phyloP scores from a whole-genome alignment of 192 early-diverging fungal species.

The Backusella tarrabulga region DNA sequence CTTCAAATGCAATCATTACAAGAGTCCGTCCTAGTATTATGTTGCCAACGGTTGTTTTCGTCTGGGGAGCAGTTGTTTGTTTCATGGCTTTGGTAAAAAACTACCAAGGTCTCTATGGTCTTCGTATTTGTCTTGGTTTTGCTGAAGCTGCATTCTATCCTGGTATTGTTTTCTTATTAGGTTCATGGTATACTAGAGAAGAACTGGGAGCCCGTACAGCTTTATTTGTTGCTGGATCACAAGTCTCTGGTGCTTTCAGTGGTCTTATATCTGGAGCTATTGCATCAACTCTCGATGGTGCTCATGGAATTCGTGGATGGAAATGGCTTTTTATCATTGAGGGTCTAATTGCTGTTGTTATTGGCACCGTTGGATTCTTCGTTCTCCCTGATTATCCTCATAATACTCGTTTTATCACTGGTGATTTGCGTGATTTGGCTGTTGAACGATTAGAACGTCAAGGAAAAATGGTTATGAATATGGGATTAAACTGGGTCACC shows the following conservation, averaged over 20 bases:
- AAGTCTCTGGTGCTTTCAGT: slow-evolving; percentile 24
- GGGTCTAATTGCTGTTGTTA: slow-evolving; percentile 47
- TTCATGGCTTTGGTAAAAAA: slow-evolving; percentile 28
- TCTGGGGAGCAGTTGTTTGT: slow-evolving; percentile 27
- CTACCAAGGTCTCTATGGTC: slow-evolving; percentile 29
- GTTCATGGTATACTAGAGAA: slow-evolving; percentile 38
- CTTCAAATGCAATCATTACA: slow-evolving; percentile 25
- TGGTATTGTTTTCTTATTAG: slow-evolving; percentile 36
- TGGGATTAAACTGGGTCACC: slow-evolving; percentile 22
- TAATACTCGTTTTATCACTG: slow-evolving; percentile 53
- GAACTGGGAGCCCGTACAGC: slow-evolving; percentile 37
- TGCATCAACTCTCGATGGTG: slow-evolving; percentile 45
- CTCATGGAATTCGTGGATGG: slow-evolving; percentile 41
- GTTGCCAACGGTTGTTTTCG: slow-evolving; percentile 20
- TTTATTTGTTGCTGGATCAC: slow-evolving; percentile 31
- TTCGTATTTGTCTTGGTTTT: slow-evolving; percentile 36
- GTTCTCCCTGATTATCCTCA: slow-evolving; percentile 54
- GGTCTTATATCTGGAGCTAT: slow-evolving; percentile 28
- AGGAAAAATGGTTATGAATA: slow-evolving; percentile 1
- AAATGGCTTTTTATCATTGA: slow-evolving; percentile 59
- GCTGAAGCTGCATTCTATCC: slow-evolving; percentile 29
- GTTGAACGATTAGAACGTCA: slow-evolving; percentile 18
- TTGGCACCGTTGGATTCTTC: slow-evolving; percentile 40
- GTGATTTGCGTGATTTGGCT: slow-evolving; percentile 31
- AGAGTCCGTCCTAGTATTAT: slow-evolving; percentile 25